Percentiles rank a stretch among this genome's conserved stretches.
phyloP scores from a whole-genome alignment of 371 early-diverging fungal species.

The Chytridium lagenaria region DNA sequence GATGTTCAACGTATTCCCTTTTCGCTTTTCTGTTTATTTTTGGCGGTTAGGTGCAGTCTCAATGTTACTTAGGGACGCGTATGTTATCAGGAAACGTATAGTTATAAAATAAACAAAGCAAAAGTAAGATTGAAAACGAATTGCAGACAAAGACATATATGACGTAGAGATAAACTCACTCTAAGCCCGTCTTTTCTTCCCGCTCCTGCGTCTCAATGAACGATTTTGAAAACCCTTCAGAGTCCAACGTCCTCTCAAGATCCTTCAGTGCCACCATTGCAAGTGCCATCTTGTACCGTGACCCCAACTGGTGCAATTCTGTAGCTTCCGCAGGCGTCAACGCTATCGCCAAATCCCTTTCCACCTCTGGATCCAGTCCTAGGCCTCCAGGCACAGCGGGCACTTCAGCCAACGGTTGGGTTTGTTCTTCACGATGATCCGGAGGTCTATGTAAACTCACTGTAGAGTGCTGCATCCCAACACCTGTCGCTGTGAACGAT shows the following conservation, averaged over 20 bases:
- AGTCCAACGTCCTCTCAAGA: background rate
- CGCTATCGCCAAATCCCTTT: background rate
- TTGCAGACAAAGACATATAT: too few species aligned
- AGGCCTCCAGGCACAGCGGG: too few species aligned
- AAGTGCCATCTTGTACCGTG: background rate
- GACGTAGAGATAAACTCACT: too few species aligned
- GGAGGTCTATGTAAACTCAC: too few species aligned
- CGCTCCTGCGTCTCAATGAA: background rate
- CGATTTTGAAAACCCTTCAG: conserved; percentile 12
- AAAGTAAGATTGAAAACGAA: too few species aligned
- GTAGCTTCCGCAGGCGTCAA: conserved; percentile 10
- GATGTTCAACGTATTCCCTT: background rate
- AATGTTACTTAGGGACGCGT: background rate
- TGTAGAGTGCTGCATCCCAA: too few species aligned
- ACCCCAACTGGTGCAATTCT: background rate
- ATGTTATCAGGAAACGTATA: background rate
- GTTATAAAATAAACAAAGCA: too few species aligned
- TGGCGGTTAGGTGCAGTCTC: background rate
- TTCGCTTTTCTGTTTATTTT: background rate
- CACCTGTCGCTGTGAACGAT: too few species aligned
- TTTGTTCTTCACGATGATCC: too few species aligned
- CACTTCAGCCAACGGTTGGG: too few species aligned
- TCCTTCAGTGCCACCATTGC: background rate
- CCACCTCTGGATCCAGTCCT: too few species aligned
- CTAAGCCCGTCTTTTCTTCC: conserved; percentile 1